Base-by-base conservation (phyloP, 2,329 filamentous ascomycete species). In the Alternaria sp. region DNA sequence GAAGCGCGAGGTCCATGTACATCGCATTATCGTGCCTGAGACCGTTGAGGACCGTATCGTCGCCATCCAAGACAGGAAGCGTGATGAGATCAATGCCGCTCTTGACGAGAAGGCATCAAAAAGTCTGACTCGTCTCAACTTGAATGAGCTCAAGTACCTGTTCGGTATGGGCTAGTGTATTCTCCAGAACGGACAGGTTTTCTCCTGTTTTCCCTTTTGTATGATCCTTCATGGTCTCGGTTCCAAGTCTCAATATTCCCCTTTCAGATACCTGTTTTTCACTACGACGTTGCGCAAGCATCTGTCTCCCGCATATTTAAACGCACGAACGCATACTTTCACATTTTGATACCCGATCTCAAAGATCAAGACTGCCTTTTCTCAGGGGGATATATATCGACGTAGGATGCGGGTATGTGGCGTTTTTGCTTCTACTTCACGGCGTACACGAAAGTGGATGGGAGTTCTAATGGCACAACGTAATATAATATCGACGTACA, bases 31-130 rank as follows among this genome's bases (percentile, higher is more conserved):
- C 3, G 87, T 94, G 8, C 78, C 88, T 68, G 85, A 87, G 6
- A 97, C 94, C 0, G 91, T 97, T 1, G 94, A 97, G 77, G 93
- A 97, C 73, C 88, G 93, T 8, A 97, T 97, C 65, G 82, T 94
- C 32, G 84, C 84, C 25, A 81, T 97, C 16, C 93, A 97, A 75
- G 87, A 94, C 53, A 84, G 87, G 76, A 97, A 97, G 82, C 87
- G 90, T 22, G 84, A 86, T 44, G 82, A 96, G 38, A 92, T 97
- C 38, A 89, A 92, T 62, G 85, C 88, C 10, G 94, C 93, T 1
- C 84, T 97, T 22, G 92, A 95, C 70, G 92, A 96, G 78, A 86
- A 86, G 27, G 90, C 89, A 40, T 86, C 86, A 34, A 86, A 87
- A 72, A 87, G 84, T 60, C 83, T 96, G 53, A 87, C 88, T 8